phyloP scores from a whole-genome alignment of 768 basidiomycete species.

The Suillus cothurnatus region DNA sequence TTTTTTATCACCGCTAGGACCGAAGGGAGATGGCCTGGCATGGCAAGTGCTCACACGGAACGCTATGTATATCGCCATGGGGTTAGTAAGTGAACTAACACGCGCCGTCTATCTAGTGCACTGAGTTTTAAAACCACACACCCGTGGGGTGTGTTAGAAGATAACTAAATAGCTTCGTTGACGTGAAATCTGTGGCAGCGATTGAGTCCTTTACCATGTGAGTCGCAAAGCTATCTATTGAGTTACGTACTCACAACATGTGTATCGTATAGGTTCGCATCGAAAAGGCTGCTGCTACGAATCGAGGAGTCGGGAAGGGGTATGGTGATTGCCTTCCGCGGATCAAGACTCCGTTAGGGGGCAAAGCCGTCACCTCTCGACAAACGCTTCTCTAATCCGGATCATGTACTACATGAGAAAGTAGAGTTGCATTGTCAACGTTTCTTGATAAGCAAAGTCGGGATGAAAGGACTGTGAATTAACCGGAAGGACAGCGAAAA shows the following conservation, averaged over 20 bases:
- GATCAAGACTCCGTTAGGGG: not conserved
- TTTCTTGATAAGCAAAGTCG: not conserved
- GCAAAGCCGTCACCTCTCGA: not conserved
- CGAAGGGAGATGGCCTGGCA: not conserved
- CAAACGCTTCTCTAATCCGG: not conserved
- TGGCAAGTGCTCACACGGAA: not conserved
- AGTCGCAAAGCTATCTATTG: not conserved
- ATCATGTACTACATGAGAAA: not conserved
- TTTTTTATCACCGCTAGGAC: conserved; percentile 6
- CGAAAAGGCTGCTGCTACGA: not conserved
- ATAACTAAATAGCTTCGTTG: conserved; percentile 4
- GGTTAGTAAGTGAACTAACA: not conserved
- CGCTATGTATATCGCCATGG: conserved; percentile 4
- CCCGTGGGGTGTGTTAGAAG: conserved; percentile 26
- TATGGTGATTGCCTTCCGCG: not conserved
- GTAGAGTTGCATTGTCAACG: not conserved
- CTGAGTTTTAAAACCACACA: conserved; percentile 20
- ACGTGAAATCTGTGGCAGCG: conserved; percentile 10
- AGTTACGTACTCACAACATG: not conserved
- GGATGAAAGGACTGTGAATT: not conserved
- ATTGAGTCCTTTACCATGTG: not conserved
- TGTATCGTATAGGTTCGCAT: not conserved
- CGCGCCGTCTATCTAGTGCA: conserved; percentile 2
- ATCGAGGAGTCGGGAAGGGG: not conserved
- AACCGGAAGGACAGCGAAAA: conserved; percentile 3